phyloP scores from a whole-genome alignment of 2,329 filamentous ascomycete genomes.

The Aspergillus cejpii region DNA sequence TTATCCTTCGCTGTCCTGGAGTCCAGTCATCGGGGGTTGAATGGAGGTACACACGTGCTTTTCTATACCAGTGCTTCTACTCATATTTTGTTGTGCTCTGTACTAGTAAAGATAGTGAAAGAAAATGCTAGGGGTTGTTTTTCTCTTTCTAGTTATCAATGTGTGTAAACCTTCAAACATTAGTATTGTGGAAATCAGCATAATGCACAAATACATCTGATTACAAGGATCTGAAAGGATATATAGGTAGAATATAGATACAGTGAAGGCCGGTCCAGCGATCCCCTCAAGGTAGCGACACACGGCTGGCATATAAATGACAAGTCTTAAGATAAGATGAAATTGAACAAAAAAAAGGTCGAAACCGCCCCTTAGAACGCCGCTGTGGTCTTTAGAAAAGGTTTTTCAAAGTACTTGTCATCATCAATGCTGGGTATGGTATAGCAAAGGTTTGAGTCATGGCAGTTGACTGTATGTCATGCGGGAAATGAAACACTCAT shows the following conservation, averaged over 20 bases:
- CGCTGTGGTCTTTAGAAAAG: slow-evolving; percentile 8
- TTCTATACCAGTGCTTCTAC: slow-evolving; percentile 22
- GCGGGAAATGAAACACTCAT: neutral
- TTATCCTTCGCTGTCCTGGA: slow-evolving; percentile 14
- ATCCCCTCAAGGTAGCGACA: slow-evolving; percentile 12
- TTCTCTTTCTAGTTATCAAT: slow-evolving; percentile 7
- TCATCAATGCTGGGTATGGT: slow-evolving; percentile 16
- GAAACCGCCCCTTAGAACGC: slow-evolving; percentile 15
- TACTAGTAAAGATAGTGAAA: slow-evolving; percentile 17
- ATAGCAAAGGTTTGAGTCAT: slow-evolving; percentile 6
- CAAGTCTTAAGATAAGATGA: slow-evolving; percentile 4
- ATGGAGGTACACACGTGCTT: slow-evolving; percentile 21
- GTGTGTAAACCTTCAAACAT: neutral
- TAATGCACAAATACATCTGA: slow-evolving; percentile 2
- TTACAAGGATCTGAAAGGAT: slow-evolving; percentile 8
- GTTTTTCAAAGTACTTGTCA: slow-evolving; percentile 9
- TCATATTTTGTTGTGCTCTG: slow-evolving; percentile 20
- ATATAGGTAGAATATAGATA: slow-evolving; percentile 25
- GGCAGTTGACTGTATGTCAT: neutral
- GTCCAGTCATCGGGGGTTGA: slow-evolving; percentile 8
- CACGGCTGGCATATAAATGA: slow-evolving; percentile 6
- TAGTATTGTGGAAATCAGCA: no score
- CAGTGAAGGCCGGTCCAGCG: slow-evolving; percentile 21
- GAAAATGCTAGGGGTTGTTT: slow-evolving; percentile 13
- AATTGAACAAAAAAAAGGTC: slow-evolving; percentile 6